Base-by-base conservation (phyloP, 495 filamentous ascomycete genomes). In the Aspergillus hancockii region DNA sequence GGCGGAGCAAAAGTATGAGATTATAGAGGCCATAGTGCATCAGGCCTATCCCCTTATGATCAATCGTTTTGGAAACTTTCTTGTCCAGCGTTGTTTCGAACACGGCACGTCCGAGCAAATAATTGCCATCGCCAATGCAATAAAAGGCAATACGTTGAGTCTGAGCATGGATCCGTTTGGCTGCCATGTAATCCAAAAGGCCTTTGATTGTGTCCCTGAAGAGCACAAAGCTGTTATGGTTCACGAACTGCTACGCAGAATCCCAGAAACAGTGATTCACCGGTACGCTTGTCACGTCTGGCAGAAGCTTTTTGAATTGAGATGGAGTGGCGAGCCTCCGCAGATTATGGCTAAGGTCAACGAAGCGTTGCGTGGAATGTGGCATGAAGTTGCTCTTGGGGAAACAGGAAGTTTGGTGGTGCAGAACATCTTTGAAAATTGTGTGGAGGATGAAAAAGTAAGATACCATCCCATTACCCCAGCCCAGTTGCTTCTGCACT, bases 381-480 rank as follows among this genome's bases (percentile, higher is more conserved):
- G 94, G 94, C 93, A 98, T 65, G 93, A 98, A 65, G 94, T 98
- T 63, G 95, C 94, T 34, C 78, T 97, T 40, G 94, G 94, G 22
- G 94, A 98, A 78, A 98, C 94, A 9, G 94, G 94, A 49, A 98
- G 94, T 66, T 80, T 98, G 63, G 94, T 98, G 32, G 94, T 98
- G 55, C 94, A 98, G 75, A 98, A 98, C 69, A 98, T 98, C 66
- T 98, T 98, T 69, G 94, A 98, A 75, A 98, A 98, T 67, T 98
- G 94, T 67, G 83, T 98, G 14, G 94, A 98, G 65, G 93, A 97
- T 70, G 94, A 98, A 74, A 98, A 98, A 88, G 93, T 95, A 78
- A 60, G 77, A 55, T 5, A 41, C 0, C 21, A 4, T 18, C 19
- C 46, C 45, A 31, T 5, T 21, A 36, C 38, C 3, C 19, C 13